phyloP scores from a whole-genome alignment of 129 eudicot species.

The Heracleum sosnowskyi region DNA sequence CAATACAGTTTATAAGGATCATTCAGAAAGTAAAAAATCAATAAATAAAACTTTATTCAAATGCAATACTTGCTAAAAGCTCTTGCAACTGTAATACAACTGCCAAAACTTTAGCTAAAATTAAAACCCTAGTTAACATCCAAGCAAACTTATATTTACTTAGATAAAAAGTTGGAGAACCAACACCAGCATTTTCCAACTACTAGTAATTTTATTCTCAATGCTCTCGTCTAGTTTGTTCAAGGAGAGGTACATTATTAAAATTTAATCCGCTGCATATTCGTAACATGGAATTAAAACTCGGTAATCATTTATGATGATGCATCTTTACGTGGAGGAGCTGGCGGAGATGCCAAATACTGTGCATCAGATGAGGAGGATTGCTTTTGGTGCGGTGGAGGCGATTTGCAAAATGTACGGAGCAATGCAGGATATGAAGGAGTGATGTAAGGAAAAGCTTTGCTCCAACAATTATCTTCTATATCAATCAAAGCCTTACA shows the following conservation, averaged over 20 bases:
- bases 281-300: neutral
- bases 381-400: neutral
- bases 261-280: neutral
- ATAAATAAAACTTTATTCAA: neutral
- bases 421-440: neutral
- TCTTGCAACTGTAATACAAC: neutral
- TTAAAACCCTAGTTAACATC: neutral
- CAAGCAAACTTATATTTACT: neutral
- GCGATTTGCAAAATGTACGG: neutral
- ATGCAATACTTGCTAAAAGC: neutral
- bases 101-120: too few relatives aligned
- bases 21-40: neutral
- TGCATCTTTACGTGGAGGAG: neutral
- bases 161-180: neutral
- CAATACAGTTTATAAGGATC: neutral
- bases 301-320: neutral
- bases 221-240: neutral
- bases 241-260: neutral
- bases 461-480: neutral
- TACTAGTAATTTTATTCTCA: neutral
- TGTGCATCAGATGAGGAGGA: neutral
- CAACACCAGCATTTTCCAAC: too few relatives aligned
- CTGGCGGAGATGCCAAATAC: neutral
- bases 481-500: neutral
- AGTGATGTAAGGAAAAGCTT: neutral